A percentile compares a stretch with the other conserved stretches of the same genome.
Conservation (phyloP, 2,329 filamentous ascomycete species). For the Hirsutella rhossiliensis region DNA sequence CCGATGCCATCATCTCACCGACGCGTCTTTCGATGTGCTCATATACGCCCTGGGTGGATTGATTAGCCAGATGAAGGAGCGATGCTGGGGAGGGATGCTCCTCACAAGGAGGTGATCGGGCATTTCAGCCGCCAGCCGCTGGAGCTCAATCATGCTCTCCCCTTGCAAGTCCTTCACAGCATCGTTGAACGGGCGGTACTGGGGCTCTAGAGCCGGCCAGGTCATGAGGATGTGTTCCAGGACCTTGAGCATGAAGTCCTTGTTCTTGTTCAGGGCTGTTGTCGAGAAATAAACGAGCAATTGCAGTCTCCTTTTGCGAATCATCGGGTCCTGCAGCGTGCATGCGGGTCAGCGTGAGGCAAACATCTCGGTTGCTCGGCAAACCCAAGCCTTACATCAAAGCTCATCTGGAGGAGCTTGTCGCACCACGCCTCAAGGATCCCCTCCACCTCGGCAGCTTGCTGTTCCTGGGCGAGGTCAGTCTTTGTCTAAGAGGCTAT, state of each 20-base stretch:
- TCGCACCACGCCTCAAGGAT: slow-evolving; percentile 63
- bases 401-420: slow-evolving; percentile 55
- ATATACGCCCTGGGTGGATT: slow-evolving; percentile 55
- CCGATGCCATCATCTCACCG: slow-evolving; percentile 63
- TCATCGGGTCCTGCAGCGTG: slow-evolving; percentile 54
- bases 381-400: slow-evolving; percentile 36
- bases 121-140: slow-evolving; percentile 80
- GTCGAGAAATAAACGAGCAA: slow-evolving; percentile 78
- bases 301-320: slow-evolving; percentile 71
- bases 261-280: slow-evolving; percentile 63
- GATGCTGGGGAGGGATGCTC: neutral
- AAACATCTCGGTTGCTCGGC: neutral
- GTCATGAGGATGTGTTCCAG: slow-evolving; percentile 85
- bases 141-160: slow-evolving; percentile 76
- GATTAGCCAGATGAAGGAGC: slow-evolving; percentile 3
- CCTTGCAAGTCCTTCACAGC: slow-evolving; percentile 81
- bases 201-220: slow-evolving; percentile 59
- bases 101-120: slow-evolving; percentile 72
- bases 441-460: slow-evolving; percentile 45
- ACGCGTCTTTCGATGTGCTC: slow-evolving; percentile 76
- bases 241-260: slow-evolving; percentile 75
- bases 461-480: slow-evolving; percentile 27
- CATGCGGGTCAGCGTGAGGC: neutral
- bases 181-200: slow-evolving; percentile 67
- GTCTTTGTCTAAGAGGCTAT: neutral